Evolutionary conservation across 257 asterid species (phyloP).

Genomic region (Capsicum rhomboideum): DNA sequence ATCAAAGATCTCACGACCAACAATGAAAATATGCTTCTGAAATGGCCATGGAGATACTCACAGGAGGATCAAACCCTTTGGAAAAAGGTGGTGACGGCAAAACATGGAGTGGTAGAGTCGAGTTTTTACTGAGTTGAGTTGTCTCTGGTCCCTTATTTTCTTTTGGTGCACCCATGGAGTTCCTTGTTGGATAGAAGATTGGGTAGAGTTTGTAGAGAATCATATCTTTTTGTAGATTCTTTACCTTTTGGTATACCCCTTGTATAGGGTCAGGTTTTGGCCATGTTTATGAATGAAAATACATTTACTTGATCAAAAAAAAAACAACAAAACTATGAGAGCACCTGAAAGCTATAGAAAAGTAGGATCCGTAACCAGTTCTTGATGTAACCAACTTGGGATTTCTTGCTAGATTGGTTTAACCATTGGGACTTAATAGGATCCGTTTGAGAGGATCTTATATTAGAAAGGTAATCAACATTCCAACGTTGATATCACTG

Average conservation of each 20-base stretch:
- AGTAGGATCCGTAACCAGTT: background rate
- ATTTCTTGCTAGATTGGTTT: background rate
- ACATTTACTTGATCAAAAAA: background rate
- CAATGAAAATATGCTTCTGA: background rate
- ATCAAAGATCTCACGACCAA: background rate
- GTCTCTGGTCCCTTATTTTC: background rate
- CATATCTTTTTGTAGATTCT: background rate
- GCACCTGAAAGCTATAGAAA: background rate
- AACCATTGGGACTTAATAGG: background rate
- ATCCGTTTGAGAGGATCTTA: background rate
- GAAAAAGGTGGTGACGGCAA: background rate
- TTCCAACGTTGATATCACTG: background rate
- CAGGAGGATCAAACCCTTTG: background rate
- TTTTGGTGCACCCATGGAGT: background rate
- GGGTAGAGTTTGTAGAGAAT: background rate
- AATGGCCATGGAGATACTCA: background rate
- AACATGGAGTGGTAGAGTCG: background rate
- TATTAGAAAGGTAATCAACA: background rate
- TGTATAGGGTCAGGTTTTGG: background rate
- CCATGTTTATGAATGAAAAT: background rate
- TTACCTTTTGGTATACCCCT: background rate
- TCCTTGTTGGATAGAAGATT: background rate
- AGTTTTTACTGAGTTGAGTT: background rate
- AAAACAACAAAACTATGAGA: background rate
- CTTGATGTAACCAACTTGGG: background rate